phyloP scores from a whole-genome alignment of 2,329 filamentous ascomycete species.

The Diaporthe caulivora region DNA sequence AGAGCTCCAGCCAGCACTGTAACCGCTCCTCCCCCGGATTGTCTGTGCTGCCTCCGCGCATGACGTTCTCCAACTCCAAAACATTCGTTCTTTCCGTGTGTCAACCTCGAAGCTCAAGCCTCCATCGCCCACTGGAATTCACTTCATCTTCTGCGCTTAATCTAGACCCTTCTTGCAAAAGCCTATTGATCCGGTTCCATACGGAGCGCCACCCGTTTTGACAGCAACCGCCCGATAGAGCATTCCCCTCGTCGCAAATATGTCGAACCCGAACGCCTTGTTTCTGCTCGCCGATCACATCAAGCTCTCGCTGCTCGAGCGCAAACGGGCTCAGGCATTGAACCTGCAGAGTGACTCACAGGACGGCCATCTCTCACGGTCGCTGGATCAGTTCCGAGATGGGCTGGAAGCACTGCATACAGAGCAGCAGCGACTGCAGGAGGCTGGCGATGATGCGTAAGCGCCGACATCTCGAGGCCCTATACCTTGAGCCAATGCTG shows the following conservation, averaged over 20 bases:
- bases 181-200: neutral
- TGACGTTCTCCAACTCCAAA: conserved; percentile 21
- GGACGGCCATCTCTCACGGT: conserved; percentile 89
- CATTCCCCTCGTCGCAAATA: conserved; percentile 38
- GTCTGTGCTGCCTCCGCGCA: conserved; percentile 20
- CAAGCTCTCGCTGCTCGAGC: conserved; percentile 93
- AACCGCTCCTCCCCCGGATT: conserved; percentile 3
- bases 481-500: conserved; percentile 53
- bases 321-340: conserved; percentile 85
- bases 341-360: conserved; percentile 84
- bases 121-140: conserved; percentile 2
- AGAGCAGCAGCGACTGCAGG: conserved; percentile 73
- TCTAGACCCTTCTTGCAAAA: neutral
- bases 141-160: neutral
- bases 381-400: conserved; percentile 86
- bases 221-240: neutral
- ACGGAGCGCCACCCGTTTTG: conserved; percentile 3
- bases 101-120: neutral
- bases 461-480: conserved; percentile 18
- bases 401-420: conserved; percentile 79
- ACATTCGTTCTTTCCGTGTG: conserved; percentile 4
- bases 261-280: conserved; percentile 79
- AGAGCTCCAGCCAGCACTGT: neutral
- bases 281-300: conserved; percentile 96
- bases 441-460: conserved; percentile 74